These are phyloP conservation scores for Phytophthora citricola DNA, from an alignment of 352 stramenopile genomes.

Conservation along the genomic window DNA sequence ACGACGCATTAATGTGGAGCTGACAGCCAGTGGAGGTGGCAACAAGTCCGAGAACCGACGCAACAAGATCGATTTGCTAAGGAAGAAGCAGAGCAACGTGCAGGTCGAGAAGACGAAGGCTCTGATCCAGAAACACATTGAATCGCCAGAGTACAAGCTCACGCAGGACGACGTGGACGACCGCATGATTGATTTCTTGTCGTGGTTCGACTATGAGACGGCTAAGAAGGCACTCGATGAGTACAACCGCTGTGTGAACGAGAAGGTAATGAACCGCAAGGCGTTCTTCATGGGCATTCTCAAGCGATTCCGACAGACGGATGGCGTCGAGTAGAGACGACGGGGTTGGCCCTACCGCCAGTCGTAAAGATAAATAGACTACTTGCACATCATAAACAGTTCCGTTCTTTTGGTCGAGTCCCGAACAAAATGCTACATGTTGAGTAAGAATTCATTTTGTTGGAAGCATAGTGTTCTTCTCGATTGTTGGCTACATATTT, in stretches of 20 bases:
- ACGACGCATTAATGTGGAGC: slow-evolving; percentile 89
- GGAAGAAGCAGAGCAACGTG: slow-evolving; percentile 85
- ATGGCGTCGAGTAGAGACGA: slow-evolving; percentile 67
- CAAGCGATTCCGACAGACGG: slow-evolving; percentile 86
- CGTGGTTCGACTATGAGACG: slow-evolving; percentile 91
- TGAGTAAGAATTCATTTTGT: too few species aligned
- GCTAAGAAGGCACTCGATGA: slow-evolving; percentile 83
- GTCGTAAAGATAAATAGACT: slow-evolving; percentile 37
- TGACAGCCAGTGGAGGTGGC: slow-evolving; percentile 80
- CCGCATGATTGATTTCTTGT: slow-evolving; percentile 88
- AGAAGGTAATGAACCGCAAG: slow-evolving; percentile 84
- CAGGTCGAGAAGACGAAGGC: slow-evolving; percentile 86
- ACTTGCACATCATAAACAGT: slow-evolving; percentile 9
- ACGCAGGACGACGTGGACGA: slow-evolving; percentile 84
- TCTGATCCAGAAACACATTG: slow-evolving; percentile 84
- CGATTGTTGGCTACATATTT: not conserved
- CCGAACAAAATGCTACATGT: too few species aligned
- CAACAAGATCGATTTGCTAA: slow-evolving; percentile 70
- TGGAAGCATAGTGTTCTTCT: too few species aligned
- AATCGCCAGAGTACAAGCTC: slow-evolving; percentile 74
- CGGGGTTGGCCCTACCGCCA: slow-evolving; percentile 4
- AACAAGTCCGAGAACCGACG: slow-evolving; percentile 84
- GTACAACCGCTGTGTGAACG: slow-evolving; percentile 77
- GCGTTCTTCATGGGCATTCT: slow-evolving; percentile 92
- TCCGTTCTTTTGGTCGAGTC: too few species aligned